Percentiles rank a stretch among this genome's conserved stretches.
These are phyloP conservation scores for Phytophthora citrophthora DNA, from an alignment of 352 stramenopile species.

Conservation along the genomic window DNA sequence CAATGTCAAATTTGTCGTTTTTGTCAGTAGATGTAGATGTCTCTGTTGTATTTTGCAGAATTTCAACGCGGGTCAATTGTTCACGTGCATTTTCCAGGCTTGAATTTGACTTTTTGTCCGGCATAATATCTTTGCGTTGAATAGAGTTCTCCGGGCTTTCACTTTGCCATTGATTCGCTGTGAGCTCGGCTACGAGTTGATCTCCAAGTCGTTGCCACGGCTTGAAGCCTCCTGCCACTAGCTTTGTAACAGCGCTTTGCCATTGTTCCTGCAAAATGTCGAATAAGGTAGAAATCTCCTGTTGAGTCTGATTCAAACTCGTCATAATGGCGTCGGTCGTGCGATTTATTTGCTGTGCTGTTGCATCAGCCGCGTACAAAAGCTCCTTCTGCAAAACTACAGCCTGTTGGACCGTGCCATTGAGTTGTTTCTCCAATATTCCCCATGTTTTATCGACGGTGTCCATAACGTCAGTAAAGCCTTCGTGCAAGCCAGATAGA, in stretches of 20 bases:
- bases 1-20: conserved; percentile 35
- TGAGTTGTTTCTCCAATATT: conserved; percentile 35
- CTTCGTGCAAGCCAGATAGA: conserved; percentile 37
- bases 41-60: conserved; percentile 4
- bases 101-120: conserved; percentile 35
- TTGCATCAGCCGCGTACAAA: conserved; percentile 32
- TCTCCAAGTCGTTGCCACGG: conserved; percentile 39
- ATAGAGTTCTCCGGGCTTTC: conserved; percentile 25
- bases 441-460: conserved; percentile 34
- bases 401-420: conserved; percentile 33
- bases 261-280: conserved; percentile 34
- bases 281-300: conserved; percentile 37
- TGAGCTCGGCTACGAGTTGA: conserved; percentile 39
- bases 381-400: conserved; percentile 36
- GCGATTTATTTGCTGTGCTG: conserved; percentile 33
- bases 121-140: conserved; percentile 33
- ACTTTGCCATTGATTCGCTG: conserved; percentile 37
- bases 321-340: conserved; percentile 27
- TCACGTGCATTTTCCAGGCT: conserved; percentile 26
- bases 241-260: conserved; percentile 21
- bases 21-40: conserved; percentile 4
- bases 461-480: conserved; percentile 34
- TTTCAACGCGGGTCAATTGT: conserved; percentile 10
- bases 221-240: conserved; percentile 28
- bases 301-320: conserved; percentile 32